Evolutionary conservation across 176 grass and related monocot genomes (phyloP), one percentile per base, ranked within the genome.

Genomic region (Phragmites australis): DNA sequence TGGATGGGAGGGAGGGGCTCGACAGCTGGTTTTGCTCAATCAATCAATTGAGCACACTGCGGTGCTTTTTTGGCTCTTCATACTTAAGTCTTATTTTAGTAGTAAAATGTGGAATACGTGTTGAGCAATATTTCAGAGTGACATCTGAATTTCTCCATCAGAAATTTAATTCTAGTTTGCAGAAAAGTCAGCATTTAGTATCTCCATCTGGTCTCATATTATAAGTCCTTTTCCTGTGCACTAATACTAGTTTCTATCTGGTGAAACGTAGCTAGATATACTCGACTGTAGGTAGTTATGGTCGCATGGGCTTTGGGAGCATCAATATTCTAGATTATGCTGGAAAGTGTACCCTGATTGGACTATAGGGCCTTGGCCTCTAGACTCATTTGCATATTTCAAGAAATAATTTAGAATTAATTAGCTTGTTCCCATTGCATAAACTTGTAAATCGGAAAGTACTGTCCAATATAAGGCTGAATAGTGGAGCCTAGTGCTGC

Each of bases 271-370:
- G 30, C 30, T 73, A 64, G 44, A 64, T 30, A 72, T 42, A 43
- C 25, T 27, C 15, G 23, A 72, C 37, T 69, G 39, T 14, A 23
- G 25, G 53, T 74, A 43, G 25, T 21, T 69, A 19, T 46, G 9
- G 13, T 46, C 32, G 65, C 55, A 29, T 75, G 45, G n/a, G 25
- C 31, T 26, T 63, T 23, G 5, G 45, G 42, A 53, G 58, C 26
- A 53, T 32, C 11, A 30, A 5, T 50, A 14, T 75, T 15, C 8
- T 88, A 79, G 23, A 51, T 61, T 68, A 43, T 53, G 56, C 25
- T 84, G 50, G 22, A n/a, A 53, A 23, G 15, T 29, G 12, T 39
- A 62, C 68, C 32, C 42, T 80, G 44, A 80, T 88, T 83, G n/a
- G 31, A 50, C n/a, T 65, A 9, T 46, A 47, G 56, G 21, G n/a